Percentiles rank a stretch among this genome's conserved stretches.
Evolutionary conservation across 2,329 filamentous ascomycete genomes (phyloP).

Genomic region (Westerdykella ornata): DNA sequence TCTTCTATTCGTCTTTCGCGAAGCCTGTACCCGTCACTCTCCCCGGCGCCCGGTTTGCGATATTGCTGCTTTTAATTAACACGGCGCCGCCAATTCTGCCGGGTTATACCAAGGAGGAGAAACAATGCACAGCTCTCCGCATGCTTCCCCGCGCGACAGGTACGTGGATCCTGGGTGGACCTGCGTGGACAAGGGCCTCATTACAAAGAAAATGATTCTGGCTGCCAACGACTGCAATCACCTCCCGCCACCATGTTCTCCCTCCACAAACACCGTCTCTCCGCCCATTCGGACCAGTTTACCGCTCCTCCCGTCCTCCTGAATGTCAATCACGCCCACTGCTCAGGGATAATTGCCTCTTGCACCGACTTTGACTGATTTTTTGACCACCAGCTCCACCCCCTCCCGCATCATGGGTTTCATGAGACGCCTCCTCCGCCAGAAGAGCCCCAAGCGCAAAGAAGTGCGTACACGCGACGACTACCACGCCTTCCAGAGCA

Average conservation of each 20-base stretch:
- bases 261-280: too few species aligned
- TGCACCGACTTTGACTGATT: slow-evolving; percentile 8
- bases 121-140: slow-evolving; percentile 13
- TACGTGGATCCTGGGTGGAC: slow-evolving; percentile 12
- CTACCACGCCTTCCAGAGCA: slow-evolving; percentile 18
- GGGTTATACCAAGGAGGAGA: neutral
- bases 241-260: neutral
- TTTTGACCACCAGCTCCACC: slow-evolving; percentile 15
- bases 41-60: too few species aligned
- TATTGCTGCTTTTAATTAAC: too few species aligned
- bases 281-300: too few species aligned
- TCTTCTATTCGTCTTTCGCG: too few species aligned
- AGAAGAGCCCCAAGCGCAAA: slow-evolving; percentile 38
- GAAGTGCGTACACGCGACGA: slow-evolving; percentile 24
- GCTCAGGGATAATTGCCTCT: slow-evolving; percentile 9
- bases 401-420: slow-evolving; percentile 42
- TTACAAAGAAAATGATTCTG: neutral
- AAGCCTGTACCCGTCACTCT: too few species aligned
- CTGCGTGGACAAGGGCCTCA: slow-evolving; percentile 13
- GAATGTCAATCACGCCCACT: slow-evolving; percentile 4
- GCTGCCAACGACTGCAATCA: too few species aligned
- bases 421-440: slow-evolving; percentile 45
- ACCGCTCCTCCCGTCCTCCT: neutral
- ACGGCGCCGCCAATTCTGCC: too few species aligned
- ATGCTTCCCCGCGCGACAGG: slow-evolving; percentile 22